phyloP scores from a whole-genome alignment of 2,329 filamentous ascomycete species.

The Fusarium albidum region DNA sequence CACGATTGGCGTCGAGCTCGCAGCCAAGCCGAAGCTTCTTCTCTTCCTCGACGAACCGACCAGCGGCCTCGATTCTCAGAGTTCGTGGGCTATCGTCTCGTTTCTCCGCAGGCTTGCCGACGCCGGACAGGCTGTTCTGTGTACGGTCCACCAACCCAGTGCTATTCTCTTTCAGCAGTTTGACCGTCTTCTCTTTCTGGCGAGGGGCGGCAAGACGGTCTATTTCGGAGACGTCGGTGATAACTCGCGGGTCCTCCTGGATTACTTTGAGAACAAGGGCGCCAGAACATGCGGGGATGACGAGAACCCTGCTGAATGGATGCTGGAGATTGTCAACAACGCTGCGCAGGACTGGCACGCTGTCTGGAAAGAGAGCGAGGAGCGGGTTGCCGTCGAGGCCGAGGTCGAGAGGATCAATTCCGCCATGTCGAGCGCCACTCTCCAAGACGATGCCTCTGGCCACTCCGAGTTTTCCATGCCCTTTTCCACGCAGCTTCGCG shows the following conservation, averaged over 20 bases:
- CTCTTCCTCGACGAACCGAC: slow-evolving; percentile 71
- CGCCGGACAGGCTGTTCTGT: slow-evolving; percentile 61
- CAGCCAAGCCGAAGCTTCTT: slow-evolving; percentile 64
- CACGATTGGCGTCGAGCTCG: slow-evolving; percentile 68
- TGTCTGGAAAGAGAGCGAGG: slow-evolving; percentile 67
- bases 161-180: slow-evolving; percentile 63
- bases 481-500: slow-evolving; percentile 69
- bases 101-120: slow-evolving; percentile 69
- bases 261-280: slow-evolving; percentile 73
- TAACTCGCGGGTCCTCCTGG: slow-evolving; percentile 63
- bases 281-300: slow-evolving; percentile 65
- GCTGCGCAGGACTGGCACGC: slow-evolving; percentile 68
- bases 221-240: slow-evolving; percentile 74
- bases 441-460: slow-evolving; percentile 29
- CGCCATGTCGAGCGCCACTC: slow-evolving; percentile 37
- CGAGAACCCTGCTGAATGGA: slow-evolving; percentile 80
- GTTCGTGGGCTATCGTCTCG: slow-evolving; percentile 68
- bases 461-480: slow-evolving; percentile 80
- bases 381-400: slow-evolving; percentile 59
- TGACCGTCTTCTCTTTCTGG: slow-evolving; percentile 70
- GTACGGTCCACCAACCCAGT: slow-evolving; percentile 64
- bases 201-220: slow-evolving; percentile 70
- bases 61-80: slow-evolving; percentile 69
- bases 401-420: slow-evolving; percentile 72
- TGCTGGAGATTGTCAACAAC: slow-evolving; percentile 64